Evolutionary conservation across 106 monocot genomes (phyloP).

Genomic region (Acorus gramineus): DNA sequence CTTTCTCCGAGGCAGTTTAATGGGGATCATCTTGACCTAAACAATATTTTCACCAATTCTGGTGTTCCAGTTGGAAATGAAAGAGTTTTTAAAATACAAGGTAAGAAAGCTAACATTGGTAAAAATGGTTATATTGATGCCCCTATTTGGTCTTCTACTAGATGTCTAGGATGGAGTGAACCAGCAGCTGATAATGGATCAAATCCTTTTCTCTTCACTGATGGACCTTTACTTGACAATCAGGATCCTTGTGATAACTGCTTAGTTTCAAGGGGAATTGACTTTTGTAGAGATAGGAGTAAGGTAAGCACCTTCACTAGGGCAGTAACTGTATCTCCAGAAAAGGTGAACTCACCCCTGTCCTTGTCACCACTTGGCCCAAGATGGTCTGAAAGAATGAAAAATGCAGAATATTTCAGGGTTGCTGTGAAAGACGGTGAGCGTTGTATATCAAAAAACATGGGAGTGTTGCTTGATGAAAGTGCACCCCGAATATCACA

Average conservation of each 20-base stretch:
- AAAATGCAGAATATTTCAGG: slow-evolving; percentile 13
- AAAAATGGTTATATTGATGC: slow-evolving; percentile 9
- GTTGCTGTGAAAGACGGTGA: slow-evolving; percentile 18
- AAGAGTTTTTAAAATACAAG: slow-evolving; percentile 14
- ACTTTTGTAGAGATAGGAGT: slow-evolving; percentile 7
- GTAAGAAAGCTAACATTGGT: slow-evolving; percentile 57
- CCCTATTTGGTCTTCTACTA: slow-evolving; percentile 11
- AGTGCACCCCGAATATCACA: slow-evolving; percentile 1
- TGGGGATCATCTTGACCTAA: slow-evolving; percentile 44
- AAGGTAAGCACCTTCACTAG: slow-evolving; percentile 4
- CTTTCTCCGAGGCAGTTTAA: slow-evolving; percentile 34
- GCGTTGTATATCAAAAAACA: slow-evolving; percentile 10
- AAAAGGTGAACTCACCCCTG: slow-evolving; percentile 48
- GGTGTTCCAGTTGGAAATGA: slow-evolving; percentile 9
- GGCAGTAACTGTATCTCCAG: slow-evolving; percentile 20
- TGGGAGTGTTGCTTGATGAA: slow-evolving; percentile 16
- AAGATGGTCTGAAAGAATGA: slow-evolving; percentile 57
- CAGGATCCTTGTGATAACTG: slow-evolving; percentile 14
- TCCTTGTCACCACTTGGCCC: slow-evolving; percentile 92
- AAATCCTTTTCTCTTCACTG: slow-evolving; percentile 32
- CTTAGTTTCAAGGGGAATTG: slow-evolving; percentile 5
- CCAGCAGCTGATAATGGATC: slow-evolving; percentile 6
- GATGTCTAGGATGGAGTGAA: slow-evolving; percentile 12
- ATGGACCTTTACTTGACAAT: slow-evolving; percentile 67
- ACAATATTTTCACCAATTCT: slow-evolving; percentile 5